A percentile compares a stretch with the other conserved stretches of the same genome.
These are phyloP conservation scores for Aegilops bicornis DNA, from an alignment of 176 grass and related monocot genomes.

Conservation along the genomic window DNA sequence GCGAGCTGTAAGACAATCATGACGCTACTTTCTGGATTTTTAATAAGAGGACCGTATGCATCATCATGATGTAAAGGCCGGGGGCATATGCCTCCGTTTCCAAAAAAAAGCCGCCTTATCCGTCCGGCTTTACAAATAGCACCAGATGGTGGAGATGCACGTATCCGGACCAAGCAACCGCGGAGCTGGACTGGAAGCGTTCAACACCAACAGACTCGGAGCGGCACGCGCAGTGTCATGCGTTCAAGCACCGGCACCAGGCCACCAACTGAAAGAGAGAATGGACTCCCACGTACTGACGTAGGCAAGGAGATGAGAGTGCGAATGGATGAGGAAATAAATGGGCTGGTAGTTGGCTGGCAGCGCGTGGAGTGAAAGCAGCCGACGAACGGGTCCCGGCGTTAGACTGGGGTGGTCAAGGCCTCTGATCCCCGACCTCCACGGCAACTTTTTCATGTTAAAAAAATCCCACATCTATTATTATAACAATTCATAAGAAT, in stretches of 20 bases:
- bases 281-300: neutral
- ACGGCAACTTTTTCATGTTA: too few species aligned
- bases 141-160: neutral
- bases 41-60: too few species aligned
- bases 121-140: neutral
- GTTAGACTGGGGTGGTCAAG: neutral
- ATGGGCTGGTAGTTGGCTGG: conserved; percentile 29
- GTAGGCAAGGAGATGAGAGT: neutral
- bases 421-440: conserved; percentile 13
- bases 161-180: neutral
- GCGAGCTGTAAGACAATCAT: too few species aligned
- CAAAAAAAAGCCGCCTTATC: neutral
- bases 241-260: neutral
- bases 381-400: conserved; percentile 1
- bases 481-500: too few species aligned
- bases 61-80: too few species aligned
- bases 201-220: conserved; percentile 17
- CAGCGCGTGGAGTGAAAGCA: conserved; percentile 15
- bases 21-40: too few species aligned
- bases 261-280: neutral
- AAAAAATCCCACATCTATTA: too few species aligned
- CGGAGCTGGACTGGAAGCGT: neutral
- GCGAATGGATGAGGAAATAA: neutral
- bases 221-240: neutral
- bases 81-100: too few species aligned